Conservation (phyloP, 106 monocot species). For the Chionographis japonica region DNA sequence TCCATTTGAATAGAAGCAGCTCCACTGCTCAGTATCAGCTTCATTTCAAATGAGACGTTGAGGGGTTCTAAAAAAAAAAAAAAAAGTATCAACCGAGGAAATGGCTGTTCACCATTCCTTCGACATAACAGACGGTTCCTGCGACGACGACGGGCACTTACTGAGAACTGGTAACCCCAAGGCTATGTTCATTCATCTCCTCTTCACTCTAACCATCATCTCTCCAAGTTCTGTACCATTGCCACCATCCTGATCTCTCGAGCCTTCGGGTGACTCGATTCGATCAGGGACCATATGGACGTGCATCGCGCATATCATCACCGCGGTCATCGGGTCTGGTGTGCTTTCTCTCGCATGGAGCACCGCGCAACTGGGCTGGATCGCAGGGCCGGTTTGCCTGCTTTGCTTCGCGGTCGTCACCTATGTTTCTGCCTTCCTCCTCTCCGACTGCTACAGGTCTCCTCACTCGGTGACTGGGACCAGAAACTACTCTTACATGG, state of each 20-base stretch:
- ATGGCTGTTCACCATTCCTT: no score
- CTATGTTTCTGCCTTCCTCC: slow-evolving; percentile 48
- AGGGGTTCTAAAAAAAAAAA: no score
- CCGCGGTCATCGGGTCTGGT: slow-evolving; percentile 75
- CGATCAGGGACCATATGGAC: slow-evolving; percentile 42
- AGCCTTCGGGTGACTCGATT: no score
- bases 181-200: no score
- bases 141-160: no score
- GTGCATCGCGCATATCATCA: slow-evolving; percentile 59
- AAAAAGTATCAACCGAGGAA: no score
- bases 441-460: slow-evolving; percentile 69
- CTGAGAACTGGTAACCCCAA: no score
- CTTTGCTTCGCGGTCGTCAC: slow-evolving; percentile 70
- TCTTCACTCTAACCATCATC: no score
- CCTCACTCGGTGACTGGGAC: slow-evolving; percentile 49
- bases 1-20: no score
- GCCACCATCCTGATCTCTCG: not conserved
- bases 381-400: slow-evolving; percentile 44
- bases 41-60: no score
- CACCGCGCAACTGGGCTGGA: slow-evolving; percentile 50
- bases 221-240: not conserved
- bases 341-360: slow-evolving; percentile 82
- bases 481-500: slow-evolving; percentile 62
- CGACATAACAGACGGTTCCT: no score
- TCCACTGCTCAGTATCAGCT: no score